These are phyloP conservation scores for Brasenia schreberi DNA, from an alignment of 164 flowering plant species.

Conservation along the genomic window DNA sequence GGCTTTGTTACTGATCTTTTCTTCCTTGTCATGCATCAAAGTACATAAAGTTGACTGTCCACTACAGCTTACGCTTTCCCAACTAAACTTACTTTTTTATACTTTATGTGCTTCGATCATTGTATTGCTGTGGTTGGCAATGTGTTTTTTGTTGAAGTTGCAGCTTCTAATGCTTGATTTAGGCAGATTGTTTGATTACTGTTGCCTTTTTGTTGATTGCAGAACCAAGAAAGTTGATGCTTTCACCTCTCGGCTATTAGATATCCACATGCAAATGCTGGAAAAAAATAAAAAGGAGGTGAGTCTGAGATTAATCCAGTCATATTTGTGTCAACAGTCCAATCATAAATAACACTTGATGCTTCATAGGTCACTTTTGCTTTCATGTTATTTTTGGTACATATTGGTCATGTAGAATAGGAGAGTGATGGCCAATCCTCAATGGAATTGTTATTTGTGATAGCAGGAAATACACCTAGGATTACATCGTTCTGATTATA, in stretches of 20 bases:
- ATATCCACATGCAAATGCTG: conserved; percentile 83
- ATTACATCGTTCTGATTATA: conserved; percentile 95
- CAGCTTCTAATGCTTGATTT: not conserved
- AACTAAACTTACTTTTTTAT: not conserved
- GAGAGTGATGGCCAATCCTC: no score
- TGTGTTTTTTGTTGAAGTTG: not conserved
- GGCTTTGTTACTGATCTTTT: not conserved
- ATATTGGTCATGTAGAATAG: no score
- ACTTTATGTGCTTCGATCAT: not conserved
- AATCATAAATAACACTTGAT: no score
- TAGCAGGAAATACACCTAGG: conserved; percentile 87
- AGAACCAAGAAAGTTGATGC: conserved; percentile 84
- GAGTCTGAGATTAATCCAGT: not conserved
- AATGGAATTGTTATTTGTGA: conserved; percentile 1
- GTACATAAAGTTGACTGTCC: not conserved
- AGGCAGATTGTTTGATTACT: not conserved
- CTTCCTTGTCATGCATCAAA: not conserved
- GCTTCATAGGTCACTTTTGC: no score
- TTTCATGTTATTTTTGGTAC: no score
- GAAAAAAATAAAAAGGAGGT: conserved; percentile 78
- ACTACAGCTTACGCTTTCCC: not conserved
- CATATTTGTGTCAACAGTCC: no score
- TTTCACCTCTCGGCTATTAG: conserved; percentile 74
- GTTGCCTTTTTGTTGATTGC: conserved; percentile 11
- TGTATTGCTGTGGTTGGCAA: not conserved